Conservation (phyloP, 306 rosid genomes). For the Crataegus laevigata region DNA sequence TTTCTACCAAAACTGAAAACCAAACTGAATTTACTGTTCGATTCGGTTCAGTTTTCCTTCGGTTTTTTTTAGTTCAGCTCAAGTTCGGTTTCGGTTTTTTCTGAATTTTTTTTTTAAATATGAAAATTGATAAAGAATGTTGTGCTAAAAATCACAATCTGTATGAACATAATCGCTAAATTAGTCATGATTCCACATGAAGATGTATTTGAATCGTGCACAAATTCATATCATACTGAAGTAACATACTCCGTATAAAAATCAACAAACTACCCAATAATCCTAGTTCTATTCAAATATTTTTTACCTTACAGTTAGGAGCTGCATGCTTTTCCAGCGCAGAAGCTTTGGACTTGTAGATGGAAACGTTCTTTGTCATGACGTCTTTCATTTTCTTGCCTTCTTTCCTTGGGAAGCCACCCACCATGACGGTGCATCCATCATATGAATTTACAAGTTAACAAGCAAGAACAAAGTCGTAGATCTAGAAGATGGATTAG, state of each 20-base stretch:
- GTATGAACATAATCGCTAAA: neutral
- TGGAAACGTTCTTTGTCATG: constrained; percentile 83
- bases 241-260: neutral
- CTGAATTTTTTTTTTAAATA: no score
- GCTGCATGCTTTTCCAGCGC: constrained; percentile 90
- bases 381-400: constrained; percentile 96
- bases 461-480: neutral
- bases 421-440: constrained; percentile 77
- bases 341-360: constrained; percentile 93
- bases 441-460: neutral
- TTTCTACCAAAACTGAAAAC: no score
- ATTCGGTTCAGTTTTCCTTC: no score
- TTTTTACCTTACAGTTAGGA: constrained; percentile 75
- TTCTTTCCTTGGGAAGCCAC: constrained; percentile 97
- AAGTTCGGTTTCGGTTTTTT: no score
- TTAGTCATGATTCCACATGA: neutral
- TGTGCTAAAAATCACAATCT: no score
- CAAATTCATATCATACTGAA: neutral
- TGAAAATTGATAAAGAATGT: no score
- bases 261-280: neutral
- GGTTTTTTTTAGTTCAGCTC: no score
- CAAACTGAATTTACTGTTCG: no score
- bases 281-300: neutral
- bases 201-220: neutral
- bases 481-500: neutral